Evolutionary conservation across 208 protist genomes (phyloP), one percentile per base, ranked within the genome.

Genomic region (Vickermania spadyakhi): DNA sequence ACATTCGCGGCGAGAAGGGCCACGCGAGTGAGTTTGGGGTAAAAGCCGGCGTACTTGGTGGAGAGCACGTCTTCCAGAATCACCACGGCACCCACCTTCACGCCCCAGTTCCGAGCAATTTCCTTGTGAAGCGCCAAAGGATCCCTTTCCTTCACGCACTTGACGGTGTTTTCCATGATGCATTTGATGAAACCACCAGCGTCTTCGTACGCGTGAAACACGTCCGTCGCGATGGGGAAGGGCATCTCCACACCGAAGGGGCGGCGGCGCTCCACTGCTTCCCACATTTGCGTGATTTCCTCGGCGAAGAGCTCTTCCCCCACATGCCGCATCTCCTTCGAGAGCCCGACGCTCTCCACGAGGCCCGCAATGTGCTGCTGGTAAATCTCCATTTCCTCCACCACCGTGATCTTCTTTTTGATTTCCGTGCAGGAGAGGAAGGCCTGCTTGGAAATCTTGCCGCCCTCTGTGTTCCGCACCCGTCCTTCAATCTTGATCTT

Each of bases 401-500:
- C 54, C 54, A 90, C 73, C n/a, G 73, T 60, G 25, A 56, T 52
- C 71, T 88, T 87, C 28, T 75, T 80, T 7, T 54, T 64, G 13
- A 94, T 68, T 54, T 88, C 84, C 0, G 70, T 72, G 18, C 65
- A 75, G 13, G 72, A 56, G 29, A 87, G 57, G 30, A 94, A 76
- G 13, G 72, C 41, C 60, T 89, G 81, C 68, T 85, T 86, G 14
- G 60, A 51, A 21, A 85, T 79, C 57, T 81, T 81, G 11, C 75
- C 73, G 18, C 66, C 74, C 21, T 79, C 75, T 0, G 84, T 75
- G 61, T 73, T 45, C 14, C 52, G 64, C 2, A 73, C 50, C 28
- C 53, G 64, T 26, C 75, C 88, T 55, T 91, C 81, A 23, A 94
- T 72, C 70, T 91, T 94, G 28, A 94, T 56, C 70, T 90, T 91